Percentiles rank a stretch among this genome's conserved stretches.
Conservation (phyloP, 257 asterid species). For the Henckelia pumila region DNA sequence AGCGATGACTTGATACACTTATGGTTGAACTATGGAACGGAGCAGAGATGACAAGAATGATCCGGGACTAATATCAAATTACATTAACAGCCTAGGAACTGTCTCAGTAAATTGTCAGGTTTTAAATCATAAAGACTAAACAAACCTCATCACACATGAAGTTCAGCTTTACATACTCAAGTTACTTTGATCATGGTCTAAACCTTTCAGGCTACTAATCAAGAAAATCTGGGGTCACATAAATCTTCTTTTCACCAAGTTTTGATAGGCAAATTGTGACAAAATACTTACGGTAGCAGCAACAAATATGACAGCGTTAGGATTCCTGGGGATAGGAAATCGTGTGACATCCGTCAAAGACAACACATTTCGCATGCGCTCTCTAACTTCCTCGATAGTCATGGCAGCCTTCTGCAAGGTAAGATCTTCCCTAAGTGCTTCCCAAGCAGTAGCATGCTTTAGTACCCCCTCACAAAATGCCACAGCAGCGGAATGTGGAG, state of each 20-base stretch:
- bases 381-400: conserved; percentile 83
- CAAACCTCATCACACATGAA: neutral
- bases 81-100: neutral
- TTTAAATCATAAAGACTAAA: neutral
- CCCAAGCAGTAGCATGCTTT: conserved; percentile 97
- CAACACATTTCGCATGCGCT: conserved; percentile 80
- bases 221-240: neutral
- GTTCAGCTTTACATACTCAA: neutral
- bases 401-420: conserved; percentile 41
- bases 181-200: neutral
- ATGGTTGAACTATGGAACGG: too few relatives aligned
- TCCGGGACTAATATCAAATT: neutral
- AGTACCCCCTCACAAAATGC: conserved; percentile 93
- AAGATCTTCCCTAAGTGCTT: conserved; percentile 79
- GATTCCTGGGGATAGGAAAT: conserved; percentile 85
- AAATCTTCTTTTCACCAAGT: neutral
- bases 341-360: conserved; percentile 54
- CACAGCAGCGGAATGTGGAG: conserved; percentile 97
- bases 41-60: neutral
- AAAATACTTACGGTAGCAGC: conserved; percentile 81
- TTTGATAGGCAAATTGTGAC: conserved; percentile 12
- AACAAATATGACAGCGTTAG: conserved; percentile 77
- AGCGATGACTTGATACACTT: neutral
- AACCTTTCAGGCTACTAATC: neutral
- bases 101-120: neutral